phyloP scores from a whole-genome alignment of 345 rosid genomes.

The Salix brachista region DNA sequence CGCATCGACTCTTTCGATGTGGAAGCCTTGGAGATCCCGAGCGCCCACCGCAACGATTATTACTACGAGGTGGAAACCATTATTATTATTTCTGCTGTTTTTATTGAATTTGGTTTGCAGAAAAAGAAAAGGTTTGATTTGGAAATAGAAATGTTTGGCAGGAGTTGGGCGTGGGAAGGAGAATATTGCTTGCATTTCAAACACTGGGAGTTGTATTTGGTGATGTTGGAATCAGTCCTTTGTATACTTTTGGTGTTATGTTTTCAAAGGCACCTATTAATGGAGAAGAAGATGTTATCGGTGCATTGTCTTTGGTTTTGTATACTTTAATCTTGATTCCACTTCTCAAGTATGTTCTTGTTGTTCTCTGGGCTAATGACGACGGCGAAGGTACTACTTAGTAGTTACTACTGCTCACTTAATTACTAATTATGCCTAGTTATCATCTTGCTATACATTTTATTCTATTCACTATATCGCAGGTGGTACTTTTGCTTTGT shows the following conservation, averaged over 20 bases:
- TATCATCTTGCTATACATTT: not conserved
- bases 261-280: slow-evolving; percentile 81
- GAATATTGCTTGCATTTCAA: slow-evolving; percentile 76
- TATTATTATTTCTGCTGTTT: not conserved
- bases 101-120: not conserved
- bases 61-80: slow-evolving; percentile 19
- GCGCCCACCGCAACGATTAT: slow-evolving; percentile 65
- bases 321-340: slow-evolving; percentile 90
- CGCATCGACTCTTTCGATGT: slow-evolving; percentile 90
- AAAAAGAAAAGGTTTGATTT: not conserved
- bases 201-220: slow-evolving; percentile 97
- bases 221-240: slow-evolving; percentile 97
- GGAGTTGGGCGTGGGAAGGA: slow-evolving; percentile 78
- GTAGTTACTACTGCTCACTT: not conserved
- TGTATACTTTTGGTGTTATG: slow-evolving; percentile 92
- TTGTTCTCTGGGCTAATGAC: slow-evolving; percentile 97
- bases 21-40: slow-evolving; percentile 92
- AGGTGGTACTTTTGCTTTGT: slow-evolving; percentile 99
- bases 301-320: slow-evolving; percentile 86
- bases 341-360: slow-evolving; percentile 82
- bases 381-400: slow-evolving; percentile 83
- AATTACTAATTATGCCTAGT: not conserved
- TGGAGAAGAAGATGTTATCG: slow-evolving; percentile 79
- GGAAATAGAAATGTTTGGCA: slow-evolving; percentile 28
- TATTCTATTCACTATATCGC: slow-evolving; percentile 7